Evolutionary conservation across 805 yeast species (phyloP).

Genomic region (Metschnikowia lachancei): DNA sequence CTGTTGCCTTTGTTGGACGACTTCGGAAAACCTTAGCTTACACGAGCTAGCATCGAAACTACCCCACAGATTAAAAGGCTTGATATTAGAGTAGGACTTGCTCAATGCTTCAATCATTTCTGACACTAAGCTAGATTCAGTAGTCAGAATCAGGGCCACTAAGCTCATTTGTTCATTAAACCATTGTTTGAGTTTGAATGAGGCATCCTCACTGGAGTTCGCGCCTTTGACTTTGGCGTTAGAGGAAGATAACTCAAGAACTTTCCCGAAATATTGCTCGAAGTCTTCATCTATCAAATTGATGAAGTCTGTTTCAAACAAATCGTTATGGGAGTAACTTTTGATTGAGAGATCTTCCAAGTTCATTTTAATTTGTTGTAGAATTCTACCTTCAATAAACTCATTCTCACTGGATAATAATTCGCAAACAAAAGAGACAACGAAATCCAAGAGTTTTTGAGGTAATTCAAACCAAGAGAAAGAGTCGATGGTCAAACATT

Average conservation of each 20-base stretch:
- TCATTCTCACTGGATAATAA: neutral
- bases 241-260: conserved; percentile 10
- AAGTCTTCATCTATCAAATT: conserved; percentile 29
- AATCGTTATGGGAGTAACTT: conserved; percentile 23
- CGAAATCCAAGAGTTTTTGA: conserved; percentile 5
- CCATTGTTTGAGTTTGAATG: conserved; percentile 14
- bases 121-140: neutral
- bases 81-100: conserved; percentile 1
- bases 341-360: neutral
- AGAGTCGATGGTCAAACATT: conserved; percentile 1
- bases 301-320: conserved; percentile 12
- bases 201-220: neutral
- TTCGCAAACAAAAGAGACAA: neutral
- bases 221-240: neutral
- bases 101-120: conserved; percentile 1
- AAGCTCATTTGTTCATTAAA: conserved; percentile 8
- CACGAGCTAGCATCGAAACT: conserved; percentile 3
- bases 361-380: neutral
- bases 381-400: neutral
- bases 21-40: neutral
- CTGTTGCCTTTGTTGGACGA: neutral
- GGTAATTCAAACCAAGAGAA: conserved; percentile 4
- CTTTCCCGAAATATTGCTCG: conserved; percentile 26
- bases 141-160: conserved; percentile 1
- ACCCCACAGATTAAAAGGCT: conserved; percentile 15